Conservation (phyloP, 1,284 basidiomycete genomes). For the Rhodotorula sp. region DNA sequence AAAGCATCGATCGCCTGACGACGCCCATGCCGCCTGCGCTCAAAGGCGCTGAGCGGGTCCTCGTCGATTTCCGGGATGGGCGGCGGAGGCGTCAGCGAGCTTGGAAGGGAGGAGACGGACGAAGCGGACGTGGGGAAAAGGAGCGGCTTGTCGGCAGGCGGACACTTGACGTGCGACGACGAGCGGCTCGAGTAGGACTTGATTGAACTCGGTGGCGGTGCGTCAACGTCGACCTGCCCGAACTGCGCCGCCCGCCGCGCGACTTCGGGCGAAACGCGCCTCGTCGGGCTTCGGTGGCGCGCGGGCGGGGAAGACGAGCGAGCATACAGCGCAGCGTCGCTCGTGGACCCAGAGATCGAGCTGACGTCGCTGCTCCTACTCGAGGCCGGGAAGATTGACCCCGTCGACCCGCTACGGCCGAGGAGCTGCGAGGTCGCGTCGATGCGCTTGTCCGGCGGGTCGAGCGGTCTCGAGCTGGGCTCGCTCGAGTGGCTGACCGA, state of each 20-base stretch:
- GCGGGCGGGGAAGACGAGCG: neutral
- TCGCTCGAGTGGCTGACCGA: neutral
- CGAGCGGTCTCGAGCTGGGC: neutral
- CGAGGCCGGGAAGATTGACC: conserved; percentile 15
- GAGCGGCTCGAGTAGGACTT: neutral
- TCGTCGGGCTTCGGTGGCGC: neutral
- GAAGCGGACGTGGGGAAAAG: too few relatives aligned
- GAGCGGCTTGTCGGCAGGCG: too few relatives aligned
- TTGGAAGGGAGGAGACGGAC: neutral
- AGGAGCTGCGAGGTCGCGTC: conserved; percentile 22
- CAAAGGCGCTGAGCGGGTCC: conserved; percentile 2
- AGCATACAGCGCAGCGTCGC: too few relatives aligned
- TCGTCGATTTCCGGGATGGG: neutral
- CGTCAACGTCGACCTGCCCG: neutral
- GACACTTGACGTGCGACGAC: neutral
- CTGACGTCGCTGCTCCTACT: neutral
- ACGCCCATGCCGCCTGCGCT: neutral
- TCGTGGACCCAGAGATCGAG: too few relatives aligned
- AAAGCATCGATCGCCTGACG: neutral
- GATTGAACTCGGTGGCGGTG: neutral
- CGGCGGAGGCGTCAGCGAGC: too few relatives aligned
- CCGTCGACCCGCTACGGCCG: conserved; percentile 7
- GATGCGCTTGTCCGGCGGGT: neutral
- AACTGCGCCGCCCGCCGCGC: conserved; percentile 9
- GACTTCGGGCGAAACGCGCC: conserved; percentile 24